phyloP scores from a whole-genome alignment of 441 rosid genomes.

The California macrophylla region DNA sequence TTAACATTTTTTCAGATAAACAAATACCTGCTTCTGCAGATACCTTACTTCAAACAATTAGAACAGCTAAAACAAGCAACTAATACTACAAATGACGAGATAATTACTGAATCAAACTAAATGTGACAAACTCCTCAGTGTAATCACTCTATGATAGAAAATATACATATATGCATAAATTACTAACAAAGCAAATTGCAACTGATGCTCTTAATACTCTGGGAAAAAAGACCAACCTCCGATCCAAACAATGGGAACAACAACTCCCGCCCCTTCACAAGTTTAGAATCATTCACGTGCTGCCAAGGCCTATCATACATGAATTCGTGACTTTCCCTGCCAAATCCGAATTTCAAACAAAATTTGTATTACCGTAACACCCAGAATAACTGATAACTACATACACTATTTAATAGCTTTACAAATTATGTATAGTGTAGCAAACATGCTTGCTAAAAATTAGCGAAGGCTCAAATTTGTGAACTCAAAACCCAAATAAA shows the following conservation, averaged over 20 bases:
- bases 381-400: not conserved
- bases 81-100: not conserved
- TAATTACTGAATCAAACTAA: not conserved
- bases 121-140: not conserved
- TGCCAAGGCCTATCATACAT: slow-evolving; percentile 76
- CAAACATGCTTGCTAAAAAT: too few species aligned
- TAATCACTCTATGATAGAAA: not conserved
- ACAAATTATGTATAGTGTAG: too few species aligned
- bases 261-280: slow-evolving; percentile 39
- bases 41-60: not conserved
- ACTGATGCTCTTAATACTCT: not conserved
- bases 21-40: not conserved
- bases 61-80: not conserved
- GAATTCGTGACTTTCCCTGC: slow-evolving; percentile 61
- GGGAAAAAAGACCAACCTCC: not conserved
- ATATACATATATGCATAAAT: not conserved
- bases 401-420: not conserved
- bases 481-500: not conserved
- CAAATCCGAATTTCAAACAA: not conserved
- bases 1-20: not conserved
- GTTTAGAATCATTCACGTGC: slow-evolving; percentile 44
- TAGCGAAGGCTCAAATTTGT: not conserved
- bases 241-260: slow-evolving; percentile 33
- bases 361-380: not conserved
- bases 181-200: not conserved